Conservation (phyloP, 257 asterid species). For the Catharanthus roseus region DNA sequence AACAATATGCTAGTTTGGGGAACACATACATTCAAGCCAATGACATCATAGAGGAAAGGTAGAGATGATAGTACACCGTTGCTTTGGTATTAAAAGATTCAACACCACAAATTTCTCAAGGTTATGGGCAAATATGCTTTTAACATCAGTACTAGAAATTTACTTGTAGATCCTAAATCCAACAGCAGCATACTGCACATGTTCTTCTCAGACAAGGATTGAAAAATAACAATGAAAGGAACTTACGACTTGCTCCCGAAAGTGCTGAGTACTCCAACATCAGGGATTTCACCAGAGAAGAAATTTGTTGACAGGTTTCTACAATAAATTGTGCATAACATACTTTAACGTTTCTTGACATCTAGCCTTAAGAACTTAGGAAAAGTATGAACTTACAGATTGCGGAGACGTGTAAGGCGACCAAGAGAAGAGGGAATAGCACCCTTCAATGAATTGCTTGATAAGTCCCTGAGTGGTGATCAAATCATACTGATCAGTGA, state of each 20-base stretch:
- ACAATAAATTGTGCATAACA: slow-evolving; percentile 11
- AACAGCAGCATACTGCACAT: not conserved
- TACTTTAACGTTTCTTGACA: not conserved
- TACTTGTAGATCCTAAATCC: not conserved
- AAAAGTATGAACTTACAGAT: slow-evolving; percentile 47
- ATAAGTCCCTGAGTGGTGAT: slow-evolving; percentile 59
- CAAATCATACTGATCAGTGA: not conserved
- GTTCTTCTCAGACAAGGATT: not conserved
- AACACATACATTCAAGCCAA: no score
- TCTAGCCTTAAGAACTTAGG: not conserved
- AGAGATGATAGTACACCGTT: no score
- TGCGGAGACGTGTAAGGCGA: slow-evolving; percentile 55
- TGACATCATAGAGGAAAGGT: no score
- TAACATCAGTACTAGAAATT: not conserved
- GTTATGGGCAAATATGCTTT: no score
- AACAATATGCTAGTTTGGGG: no score
- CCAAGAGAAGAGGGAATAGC: slow-evolving; percentile 90
- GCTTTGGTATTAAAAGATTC: no score
- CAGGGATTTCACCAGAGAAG: slow-evolving; percentile 93
- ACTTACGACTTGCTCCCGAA: slow-evolving; percentile 78
- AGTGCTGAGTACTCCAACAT: slow-evolving; percentile 82
- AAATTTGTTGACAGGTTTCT: slow-evolving; percentile 90
- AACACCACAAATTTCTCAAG: no score
- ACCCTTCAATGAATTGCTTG: slow-evolving; percentile 84
- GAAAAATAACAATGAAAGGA: not conserved